Evolutionary conservation across 1,284 basidiomycete species (phyloP), one percentile per base, ranked within the genome.

Genomic region (Takashimella koratensis): DNA sequence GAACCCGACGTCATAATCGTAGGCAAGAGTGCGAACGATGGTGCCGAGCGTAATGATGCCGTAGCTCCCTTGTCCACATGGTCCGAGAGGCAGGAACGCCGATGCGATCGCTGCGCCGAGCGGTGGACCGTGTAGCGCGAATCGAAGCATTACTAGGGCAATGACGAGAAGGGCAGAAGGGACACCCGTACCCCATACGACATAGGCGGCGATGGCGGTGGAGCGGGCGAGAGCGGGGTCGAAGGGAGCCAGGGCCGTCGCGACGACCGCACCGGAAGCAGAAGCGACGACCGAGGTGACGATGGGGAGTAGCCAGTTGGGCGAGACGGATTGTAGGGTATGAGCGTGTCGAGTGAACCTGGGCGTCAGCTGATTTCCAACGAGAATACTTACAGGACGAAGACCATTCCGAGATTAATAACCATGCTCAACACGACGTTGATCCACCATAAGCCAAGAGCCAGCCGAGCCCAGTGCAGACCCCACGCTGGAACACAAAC

Each of bases 391-490:
- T n/a, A n/a, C n/a, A n/a, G 87, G 45, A 83, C 70, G 62, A 87
- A 84, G 3, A 87, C 73, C 54, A 85, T 77, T 8, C 84, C 83
- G 68, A 86, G 83, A 58, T 82, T 83, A 54, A 84, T 83, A 21
- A 81, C 22, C 5, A 84, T 65, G 1, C 20, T n/a, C n/a, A 86
- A 61, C 1, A 78, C 71, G 2, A 83, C 78, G 58, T 86, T 82
- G 40, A 85, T 58, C 88, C 87, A 90, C 88, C 88, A 90, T 10
- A 87, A 65, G 1, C 67, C 80, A 82, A 86, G 86, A 19, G 87
- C 74, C 27, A 82, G 73, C 51, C 81, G 83, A 0, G 84, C 73
- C 68, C 87, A 86, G 0, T 65, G 49, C 36, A 66, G 70, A 8
- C 85, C 85, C 36, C 83, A 78, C 0, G 65, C 64, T 1, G 72